phyloP scores from a whole-genome alignment of 2,329 filamentous ascomycete species.

The Chrysoporthe deuterocubensis region DNA sequence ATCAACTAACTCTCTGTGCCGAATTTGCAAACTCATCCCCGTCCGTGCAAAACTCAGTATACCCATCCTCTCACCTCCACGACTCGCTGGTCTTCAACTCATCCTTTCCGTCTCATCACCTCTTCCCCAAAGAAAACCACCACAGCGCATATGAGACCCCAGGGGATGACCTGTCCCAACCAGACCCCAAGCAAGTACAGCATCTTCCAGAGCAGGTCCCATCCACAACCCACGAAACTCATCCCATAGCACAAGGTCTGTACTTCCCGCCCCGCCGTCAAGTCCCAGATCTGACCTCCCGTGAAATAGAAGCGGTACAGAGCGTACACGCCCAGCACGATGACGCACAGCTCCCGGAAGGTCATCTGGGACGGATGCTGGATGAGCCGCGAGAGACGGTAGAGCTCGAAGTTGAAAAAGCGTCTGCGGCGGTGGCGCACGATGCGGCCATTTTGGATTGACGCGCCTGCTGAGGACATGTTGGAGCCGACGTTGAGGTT shows the following conservation, averaged over 20 bases:
- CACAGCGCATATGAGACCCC: background rate
- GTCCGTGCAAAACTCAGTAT: no score
- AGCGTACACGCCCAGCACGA: background rate
- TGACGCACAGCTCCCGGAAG: slow-evolving; percentile 11
- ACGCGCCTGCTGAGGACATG: slow-evolving; percentile 1
- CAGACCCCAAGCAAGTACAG: background rate
- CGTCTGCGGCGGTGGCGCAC: background rate
- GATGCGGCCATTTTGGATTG: slow-evolving; percentile 10
- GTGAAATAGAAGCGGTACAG: background rate
- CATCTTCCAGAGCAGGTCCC: background rate
- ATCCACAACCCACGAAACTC: slow-evolving; percentile 7
- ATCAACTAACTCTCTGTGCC: background rate
- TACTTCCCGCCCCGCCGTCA: background rate
- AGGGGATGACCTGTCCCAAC: slow-evolving; percentile 6
- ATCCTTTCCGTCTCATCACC: background rate
- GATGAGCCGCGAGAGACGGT: slow-evolving; percentile 1
- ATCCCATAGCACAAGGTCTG: background rate
- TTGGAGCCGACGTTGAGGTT: background rate
- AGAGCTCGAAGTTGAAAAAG: slow-evolving; percentile 2
- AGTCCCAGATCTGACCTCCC: background rate
- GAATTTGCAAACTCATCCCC: background rate
- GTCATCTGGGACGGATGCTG: slow-evolving; percentile 3
- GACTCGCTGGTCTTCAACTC: background rate
- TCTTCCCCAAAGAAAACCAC: slow-evolving; percentile 7
- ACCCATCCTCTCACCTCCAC: background rate